Evolutionary conservation across 2,329 filamentous ascomycete species (phyloP).

Genomic region (Harringtonia aguacate): DNA sequence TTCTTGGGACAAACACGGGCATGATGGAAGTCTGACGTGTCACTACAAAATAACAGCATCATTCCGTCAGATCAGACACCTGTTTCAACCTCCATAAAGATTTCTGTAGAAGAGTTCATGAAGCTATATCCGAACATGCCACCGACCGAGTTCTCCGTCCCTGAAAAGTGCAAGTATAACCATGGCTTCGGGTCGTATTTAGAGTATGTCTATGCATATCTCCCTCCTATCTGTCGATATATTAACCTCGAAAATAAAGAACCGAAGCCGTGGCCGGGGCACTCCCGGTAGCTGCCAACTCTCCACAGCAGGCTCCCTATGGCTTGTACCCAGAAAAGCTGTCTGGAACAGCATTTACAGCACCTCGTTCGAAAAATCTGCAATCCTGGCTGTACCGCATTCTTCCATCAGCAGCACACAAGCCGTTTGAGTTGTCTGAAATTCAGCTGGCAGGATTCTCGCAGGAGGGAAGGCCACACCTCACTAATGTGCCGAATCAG

Average conservation of each 20-base stretch:
- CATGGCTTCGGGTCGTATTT: slow-evolving; percentile 69
- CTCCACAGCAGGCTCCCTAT: slow-evolving; percentile 66
- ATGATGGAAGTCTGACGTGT: no score
- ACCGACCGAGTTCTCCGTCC: slow-evolving; percentile 33
- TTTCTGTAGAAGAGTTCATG: no score
- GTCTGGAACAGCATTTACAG: slow-evolving; percentile 61
- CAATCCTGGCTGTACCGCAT: slow-evolving; percentile 65
- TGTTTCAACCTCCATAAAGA: no score
- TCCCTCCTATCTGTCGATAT: not conserved
- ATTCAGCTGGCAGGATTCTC: not conserved
- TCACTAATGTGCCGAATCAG: slow-evolving; percentile 70
- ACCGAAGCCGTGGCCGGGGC: slow-evolving; percentile 66
- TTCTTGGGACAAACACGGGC: no score
- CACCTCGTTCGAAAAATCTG: slow-evolving; percentile 55
- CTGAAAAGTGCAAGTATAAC: slow-evolving; percentile 59
- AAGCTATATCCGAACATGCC: slow-evolving; percentile 35
- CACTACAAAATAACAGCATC: no score
- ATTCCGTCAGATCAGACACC: no score
- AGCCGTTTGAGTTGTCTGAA: not conserved
- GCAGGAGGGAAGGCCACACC: slow-evolving; percentile 23
- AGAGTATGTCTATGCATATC: slow-evolving; percentile 41
- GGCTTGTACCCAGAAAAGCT: slow-evolving; percentile 76
- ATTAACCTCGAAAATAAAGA: slow-evolving; percentile 27
- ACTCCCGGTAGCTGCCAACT: slow-evolving; percentile 65
- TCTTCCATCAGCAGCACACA: slow-evolving; percentile 51